Evolutionary conservation across 352 stramenopile species (phyloP).

Genomic region (Globisporangium nodosum): DNA sequence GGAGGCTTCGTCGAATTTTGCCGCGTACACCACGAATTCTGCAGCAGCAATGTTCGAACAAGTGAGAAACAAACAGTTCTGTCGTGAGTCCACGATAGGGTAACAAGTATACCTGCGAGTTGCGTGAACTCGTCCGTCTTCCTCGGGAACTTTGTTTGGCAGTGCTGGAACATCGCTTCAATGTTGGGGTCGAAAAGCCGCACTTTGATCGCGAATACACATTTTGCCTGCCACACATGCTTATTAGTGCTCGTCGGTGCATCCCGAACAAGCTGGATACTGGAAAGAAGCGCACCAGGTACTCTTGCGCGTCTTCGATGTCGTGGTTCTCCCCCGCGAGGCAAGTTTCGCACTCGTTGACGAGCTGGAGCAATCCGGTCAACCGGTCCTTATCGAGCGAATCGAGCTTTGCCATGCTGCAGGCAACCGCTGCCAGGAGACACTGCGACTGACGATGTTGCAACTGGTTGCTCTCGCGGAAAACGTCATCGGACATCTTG

Average conservation of each 20-base stretch:
- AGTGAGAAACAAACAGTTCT: background rate
- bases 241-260: background rate
- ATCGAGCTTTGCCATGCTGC: slow-evolving; percentile 49
- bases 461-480: slow-evolving; percentile 29
- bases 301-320: slow-evolving; percentile 6
- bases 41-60: background rate
- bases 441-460: slow-evolving; percentile 31
- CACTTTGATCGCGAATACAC: slow-evolving; percentile 49
- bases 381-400: slow-evolving; percentile 30
- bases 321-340: slow-evolving; percentile 9
- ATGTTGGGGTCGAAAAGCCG: slow-evolving; percentile 53
- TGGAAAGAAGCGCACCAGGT: slow-evolving; percentile 9
- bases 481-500: slow-evolving; percentile 33
- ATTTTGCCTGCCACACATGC: slow-evolving; percentile 27
- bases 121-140: slow-evolving; percentile 35
- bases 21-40: slow-evolving; percentile 62
- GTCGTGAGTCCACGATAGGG: background rate
- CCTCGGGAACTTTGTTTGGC: slow-evolving; percentile 28
- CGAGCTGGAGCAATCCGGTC: slow-evolving; percentile 32
- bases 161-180: slow-evolving; percentile 43
- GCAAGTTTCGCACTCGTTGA: slow-evolving; percentile 28
- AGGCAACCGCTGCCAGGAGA: slow-evolving; percentile 52
- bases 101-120: slow-evolving; percentile 27
- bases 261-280: background rate
- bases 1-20: slow-evolving; percentile 45